Evolutionary conservation across 2,329 filamentous ascomycete species (phyloP).

Genomic region (Trichoderma koningiopsis): DNA sequence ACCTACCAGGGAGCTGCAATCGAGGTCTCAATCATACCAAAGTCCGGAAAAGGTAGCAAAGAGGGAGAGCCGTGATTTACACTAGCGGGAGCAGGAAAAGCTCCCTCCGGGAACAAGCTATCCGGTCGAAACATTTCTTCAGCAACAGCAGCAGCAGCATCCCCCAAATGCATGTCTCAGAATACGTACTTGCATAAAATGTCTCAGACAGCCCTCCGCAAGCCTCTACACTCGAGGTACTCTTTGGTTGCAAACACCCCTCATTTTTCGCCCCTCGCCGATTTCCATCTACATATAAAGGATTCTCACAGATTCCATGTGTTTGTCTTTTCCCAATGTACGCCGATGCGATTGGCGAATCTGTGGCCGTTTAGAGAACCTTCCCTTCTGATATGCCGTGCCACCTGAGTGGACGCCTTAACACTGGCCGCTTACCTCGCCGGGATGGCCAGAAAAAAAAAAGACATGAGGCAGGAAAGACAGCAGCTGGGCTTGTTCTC

Average conservation of each 20-base stretch:
- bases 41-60: not conserved
- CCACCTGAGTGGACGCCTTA: not conserved
- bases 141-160: not conserved
- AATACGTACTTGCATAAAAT: not conserved
- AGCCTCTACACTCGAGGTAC: not conserved
- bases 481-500: not conserved
- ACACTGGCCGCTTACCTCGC: not conserved
- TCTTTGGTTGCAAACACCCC: conserved; percentile 1
- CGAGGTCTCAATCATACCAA: not conserved
- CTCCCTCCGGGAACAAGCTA: not conserved
- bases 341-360: not conserved
- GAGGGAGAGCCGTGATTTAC: not conserved
- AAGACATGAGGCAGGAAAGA: not conserved
- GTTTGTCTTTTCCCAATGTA: not conserved
- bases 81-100: not conserved
- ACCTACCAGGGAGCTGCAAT: not conserved
- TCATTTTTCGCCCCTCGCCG: conserved; percentile 6
- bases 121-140: conserved; percentile 1
- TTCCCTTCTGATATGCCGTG: not conserved
- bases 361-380: not conserved
- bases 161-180: conserved; percentile 12
- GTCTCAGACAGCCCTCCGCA: conserved; percentile 16
- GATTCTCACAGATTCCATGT: not conserved
- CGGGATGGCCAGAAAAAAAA: not conserved
- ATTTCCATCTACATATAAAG: not conserved